Conservation (phyloP, 2,329 filamentous ascomycete genomes). For the Orbilia brochopaga region DNA sequence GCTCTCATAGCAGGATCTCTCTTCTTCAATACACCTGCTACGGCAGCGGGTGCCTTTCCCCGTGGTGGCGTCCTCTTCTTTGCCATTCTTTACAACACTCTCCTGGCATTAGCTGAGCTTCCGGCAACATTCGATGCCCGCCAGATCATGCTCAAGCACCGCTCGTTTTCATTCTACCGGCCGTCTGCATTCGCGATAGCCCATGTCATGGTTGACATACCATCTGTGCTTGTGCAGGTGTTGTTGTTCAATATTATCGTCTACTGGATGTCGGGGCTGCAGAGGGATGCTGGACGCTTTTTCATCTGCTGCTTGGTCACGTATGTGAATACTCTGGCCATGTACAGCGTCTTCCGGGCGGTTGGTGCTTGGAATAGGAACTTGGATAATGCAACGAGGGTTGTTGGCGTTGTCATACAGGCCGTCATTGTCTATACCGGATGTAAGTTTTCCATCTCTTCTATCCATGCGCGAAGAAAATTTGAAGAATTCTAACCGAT, state of each 20-base stretch:
- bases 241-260: constrained; percentile 67
- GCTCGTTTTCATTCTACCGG: constrained; percentile 72
- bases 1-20: constrained; percentile 72
- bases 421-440: constrained; percentile 68
- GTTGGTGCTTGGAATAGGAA: constrained; percentile 70
- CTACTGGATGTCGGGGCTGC: constrained; percentile 66
- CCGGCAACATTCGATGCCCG: constrained; percentile 68
- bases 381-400: constrained; percentile 58
- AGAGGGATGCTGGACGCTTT: constrained; percentile 67
- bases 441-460: constrained; percentile 68
- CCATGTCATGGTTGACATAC: constrained; percentile 66
- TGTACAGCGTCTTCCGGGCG: constrained; percentile 64
- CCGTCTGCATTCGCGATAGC: constrained; percentile 67
- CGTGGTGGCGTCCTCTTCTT: constrained; percentile 69
- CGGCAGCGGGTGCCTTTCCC: constrained; percentile 65
- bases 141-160: constrained; percentile 73
- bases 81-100: constrained; percentile 68
- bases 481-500: constrained; percentile 63
- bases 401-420: constrained; percentile 62
- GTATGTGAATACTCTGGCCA: constrained; percentile 64
- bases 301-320: constrained; percentile 67
- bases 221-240: constrained; percentile 66
- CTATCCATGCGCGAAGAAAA: too few relatives aligned
- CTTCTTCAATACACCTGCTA: constrained; percentile 65
- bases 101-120: constrained; percentile 68